Conservation (phyloP, 2,329 filamentous ascomycete genomes). For the Monosporascus sp. region DNA sequence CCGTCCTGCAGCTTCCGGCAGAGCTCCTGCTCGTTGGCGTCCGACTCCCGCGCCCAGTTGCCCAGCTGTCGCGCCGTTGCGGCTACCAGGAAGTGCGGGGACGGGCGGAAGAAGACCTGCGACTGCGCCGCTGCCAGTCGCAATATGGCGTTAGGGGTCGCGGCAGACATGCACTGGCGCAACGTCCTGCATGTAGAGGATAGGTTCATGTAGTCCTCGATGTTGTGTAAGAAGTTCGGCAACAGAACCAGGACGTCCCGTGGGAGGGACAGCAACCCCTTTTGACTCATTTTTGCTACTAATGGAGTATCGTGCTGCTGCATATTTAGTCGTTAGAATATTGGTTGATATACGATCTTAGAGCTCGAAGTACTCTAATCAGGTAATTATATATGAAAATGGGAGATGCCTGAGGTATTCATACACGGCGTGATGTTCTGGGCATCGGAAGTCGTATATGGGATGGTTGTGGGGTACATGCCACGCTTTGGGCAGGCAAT, state of each 20-base stretch:
- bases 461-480: too few species aligned
- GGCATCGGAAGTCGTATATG: too few species aligned
- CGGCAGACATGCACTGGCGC: conserved; percentile 1
- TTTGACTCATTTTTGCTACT: background rate
- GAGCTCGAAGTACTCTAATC: too few species aligned
- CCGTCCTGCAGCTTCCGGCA: conserved; percentile 6
- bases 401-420: too few species aligned
- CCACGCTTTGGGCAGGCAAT: too few species aligned
- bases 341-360: too few species aligned
- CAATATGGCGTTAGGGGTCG: conserved; percentile 6
- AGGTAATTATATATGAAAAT: too few species aligned
- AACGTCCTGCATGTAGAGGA: conserved; percentile 10
- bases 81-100: conserved; percentile 10
- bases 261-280: conserved; percentile 8
- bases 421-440: too few species aligned
- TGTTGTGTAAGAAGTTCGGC: conserved; percentile 9
- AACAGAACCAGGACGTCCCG: conserved; percentile 8
- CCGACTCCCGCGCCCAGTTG: conserved; percentile 10
- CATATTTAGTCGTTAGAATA: too few species aligned
- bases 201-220: conserved; percentile 12
- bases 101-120: conserved; percentile 9
- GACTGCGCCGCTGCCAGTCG: conserved; percentile 6
- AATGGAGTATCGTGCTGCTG: too few species aligned
- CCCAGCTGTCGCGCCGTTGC: conserved; percentile 10
- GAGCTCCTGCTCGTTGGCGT: conserved; percentile 10